phyloP scores from a whole-genome alignment of 1,284 basidiomycete genomes.

The Cutaneotrichosporon daszewskae region DNA sequence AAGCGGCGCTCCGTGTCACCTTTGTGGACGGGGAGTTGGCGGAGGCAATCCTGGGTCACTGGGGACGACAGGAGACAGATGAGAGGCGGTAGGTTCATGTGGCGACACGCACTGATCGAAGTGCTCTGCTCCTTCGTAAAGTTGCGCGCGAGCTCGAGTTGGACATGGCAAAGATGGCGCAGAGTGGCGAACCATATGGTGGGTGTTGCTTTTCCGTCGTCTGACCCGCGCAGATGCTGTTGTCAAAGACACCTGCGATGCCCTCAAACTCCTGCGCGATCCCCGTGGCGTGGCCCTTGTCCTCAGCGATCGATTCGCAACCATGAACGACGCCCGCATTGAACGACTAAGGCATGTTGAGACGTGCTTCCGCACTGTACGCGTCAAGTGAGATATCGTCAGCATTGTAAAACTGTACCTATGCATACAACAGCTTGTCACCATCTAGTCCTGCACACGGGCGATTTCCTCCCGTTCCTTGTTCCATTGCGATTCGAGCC shows the following conservation, averaged over 20 bases:
- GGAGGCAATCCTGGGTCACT: constrained; percentile 13
- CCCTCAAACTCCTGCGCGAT: constrained; percentile 16
- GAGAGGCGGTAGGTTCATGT: constrained; percentile 7
- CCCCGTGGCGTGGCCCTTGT: constrained; percentile 13
- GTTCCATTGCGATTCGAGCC: constrained; percentile 7
- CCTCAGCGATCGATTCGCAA: neutral
- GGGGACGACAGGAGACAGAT: constrained; percentile 13
- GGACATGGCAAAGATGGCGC: constrained; percentile 8
- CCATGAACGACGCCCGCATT: constrained; percentile 6
- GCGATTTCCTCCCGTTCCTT: constrained; percentile 11
- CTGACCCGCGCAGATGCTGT: constrained; percentile 5
- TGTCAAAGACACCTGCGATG: constrained; percentile 6
- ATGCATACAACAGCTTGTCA: constrained; percentile 14
- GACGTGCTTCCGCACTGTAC: constrained; percentile 9
- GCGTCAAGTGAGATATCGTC: constrained; percentile 1
- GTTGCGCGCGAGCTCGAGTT: constrained; percentile 14
- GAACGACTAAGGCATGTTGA: constrained; percentile 7
- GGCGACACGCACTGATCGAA: neutral
- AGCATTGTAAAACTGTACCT: constrained; percentile 1
- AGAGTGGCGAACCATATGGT: constrained; percentile 6
- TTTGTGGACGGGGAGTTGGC: constrained; percentile 8
- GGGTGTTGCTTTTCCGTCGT: neutral
- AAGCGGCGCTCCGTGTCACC: constrained; percentile 8
- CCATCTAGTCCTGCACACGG: constrained; percentile 10
- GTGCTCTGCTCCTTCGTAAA: constrained; percentile 2